phyloP scores from a whole-genome alignment of 352 stramenopile genomes.

The Phytophthora ohioensis region DNA sequence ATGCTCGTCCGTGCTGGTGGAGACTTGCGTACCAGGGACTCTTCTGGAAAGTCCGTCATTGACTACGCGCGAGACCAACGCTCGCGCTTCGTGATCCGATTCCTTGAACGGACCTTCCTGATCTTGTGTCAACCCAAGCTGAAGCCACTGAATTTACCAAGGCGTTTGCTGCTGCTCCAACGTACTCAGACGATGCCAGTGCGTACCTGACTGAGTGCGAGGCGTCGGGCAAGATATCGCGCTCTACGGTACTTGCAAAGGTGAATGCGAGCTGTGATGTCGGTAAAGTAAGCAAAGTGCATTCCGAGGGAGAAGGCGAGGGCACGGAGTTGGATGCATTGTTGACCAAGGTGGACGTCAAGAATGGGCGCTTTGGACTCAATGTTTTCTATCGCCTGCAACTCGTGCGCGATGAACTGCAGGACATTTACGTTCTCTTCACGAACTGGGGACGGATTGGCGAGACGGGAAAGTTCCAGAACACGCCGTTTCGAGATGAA shows the following conservation, averaged over 20 bases:
- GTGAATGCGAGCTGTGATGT: constrained; percentile 71
- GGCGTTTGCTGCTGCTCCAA: constrained; percentile 42
- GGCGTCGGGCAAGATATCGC: constrained; percentile 61
- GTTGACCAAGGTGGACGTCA: constrained; percentile 82
- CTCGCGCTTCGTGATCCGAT: constrained; percentile 67
- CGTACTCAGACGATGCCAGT: constrained; percentile 58
- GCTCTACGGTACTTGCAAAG: constrained; percentile 49
- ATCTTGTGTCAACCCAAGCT: constrained; percentile 18
- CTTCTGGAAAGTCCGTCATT: constrained; percentile 46
- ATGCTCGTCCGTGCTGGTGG: constrained; percentile 58
- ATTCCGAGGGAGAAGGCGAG: constrained; percentile 31
- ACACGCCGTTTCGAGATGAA: constrained; percentile 69
- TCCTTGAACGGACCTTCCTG: constrained; percentile 50
- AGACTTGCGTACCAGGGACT: constrained; percentile 46
- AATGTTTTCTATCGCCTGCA: constrained; percentile 86
- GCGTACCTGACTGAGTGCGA: constrained; percentile 66
- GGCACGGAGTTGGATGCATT: constrained; percentile 62
- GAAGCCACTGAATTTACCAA: constrained; percentile 29
- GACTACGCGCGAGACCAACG: constrained; percentile 67
- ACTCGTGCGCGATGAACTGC: constrained; percentile 73
- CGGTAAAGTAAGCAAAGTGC: constrained; percentile 58
- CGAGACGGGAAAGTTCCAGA: constrained; percentile 80
- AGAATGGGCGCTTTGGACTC: constrained; percentile 70
- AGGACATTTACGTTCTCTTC: constrained; percentile 78
- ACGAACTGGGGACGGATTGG: constrained; percentile 86